phyloP scores from a whole-genome alignment of 2,329 filamentous ascomycete species.

The Aspergillus terreus region DNA sequence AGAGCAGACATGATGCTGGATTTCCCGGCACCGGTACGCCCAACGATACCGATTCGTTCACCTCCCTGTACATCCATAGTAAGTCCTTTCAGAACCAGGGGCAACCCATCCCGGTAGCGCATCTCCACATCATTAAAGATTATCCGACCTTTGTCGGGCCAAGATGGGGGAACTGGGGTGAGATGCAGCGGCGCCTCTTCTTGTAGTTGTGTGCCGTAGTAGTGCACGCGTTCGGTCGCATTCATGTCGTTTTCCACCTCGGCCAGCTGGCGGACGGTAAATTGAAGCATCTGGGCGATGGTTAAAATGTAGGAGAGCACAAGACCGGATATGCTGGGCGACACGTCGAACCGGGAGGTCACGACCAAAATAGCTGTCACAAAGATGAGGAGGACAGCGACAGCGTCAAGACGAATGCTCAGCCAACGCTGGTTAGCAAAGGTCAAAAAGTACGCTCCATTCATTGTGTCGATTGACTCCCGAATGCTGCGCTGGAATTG shows the following conservation, averaged over 20 bases:
- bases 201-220: constrained; percentile 83
- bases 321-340: constrained; percentile 79
- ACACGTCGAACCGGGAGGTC: constrained; percentile 80
- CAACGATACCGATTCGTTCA: constrained; percentile 48
- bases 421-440: constrained; percentile 96
- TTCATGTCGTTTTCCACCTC: constrained; percentile 99
- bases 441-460: constrained; percentile 89
- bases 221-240: constrained; percentile 83
- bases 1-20: constrained; percentile 46
- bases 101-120: constrained; percentile 70
- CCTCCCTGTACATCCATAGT: constrained; percentile 44
- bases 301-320: constrained; percentile 90
- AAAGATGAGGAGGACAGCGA: constrained; percentile 82
- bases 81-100: constrained; percentile 68
- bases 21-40: constrained; percentile 45
- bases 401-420: constrained; percentile 75
- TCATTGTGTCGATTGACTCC: constrained; percentile 80
- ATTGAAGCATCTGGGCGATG: constrained; percentile 94
- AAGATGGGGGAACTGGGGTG: constrained; percentile 64
- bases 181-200: constrained; percentile 84
- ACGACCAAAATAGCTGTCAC: constrained; percentile 86
- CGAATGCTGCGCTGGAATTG: constrained; percentile 70
- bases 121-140: constrained; percentile 71
- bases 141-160: constrained; percentile 86
- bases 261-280: constrained; percentile 86